Evolutionary conservation across 805 yeast species (phyloP), one percentile per base, ranked within the genome.

Genomic region (Candida sakaeoensis): DNA sequence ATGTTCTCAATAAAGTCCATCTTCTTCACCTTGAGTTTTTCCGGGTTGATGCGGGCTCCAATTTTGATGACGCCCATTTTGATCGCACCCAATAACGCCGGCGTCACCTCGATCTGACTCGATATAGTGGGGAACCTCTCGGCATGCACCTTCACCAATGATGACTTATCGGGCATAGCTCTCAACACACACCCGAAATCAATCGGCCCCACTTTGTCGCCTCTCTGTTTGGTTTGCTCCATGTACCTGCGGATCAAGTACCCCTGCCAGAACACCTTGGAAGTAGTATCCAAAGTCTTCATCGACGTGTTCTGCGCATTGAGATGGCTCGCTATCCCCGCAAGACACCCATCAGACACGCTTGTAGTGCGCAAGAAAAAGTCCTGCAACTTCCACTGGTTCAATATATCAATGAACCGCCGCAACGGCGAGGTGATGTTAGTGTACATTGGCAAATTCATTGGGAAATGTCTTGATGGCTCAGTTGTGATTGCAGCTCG

Each of bases 371-470:
- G 30, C 14, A 50, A 32, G 17, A 52, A 44, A 45, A 39, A 44
- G 8, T 44, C 47, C 41, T 58, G 59, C 30, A 86, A 46, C 51
- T 85, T 91, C 77, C 90, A 76, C 52, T 90, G 97, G 52, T 82
- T 82, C 7, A 89, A 57, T 44, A 89, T 60, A 57, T 91, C 98
- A 5, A 84, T 80, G 48, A 76, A 84, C 47, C 98, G 68, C 56
- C 98, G 71, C 47, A 93, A 65, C 2, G 99, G 98, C 0, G 97
- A 89, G 0, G 98, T 90, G 7, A 85, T 82, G 14, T 87, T 84
- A 4, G 83, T 70, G 52, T 90, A 88, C 5, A 63, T 55, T 0
- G 61, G 57, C 7, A 85, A 60, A 3, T 90, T 95, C 19, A 88
- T 60, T 16, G 36, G 41, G n/a, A 33, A 37, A 38, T 41, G 44